Percentiles rank a stretch among this genome's conserved stretches.
phyloP scores from a whole-genome alignment of 768 basidiomycete genomes.

The Kwoniella bestiolae region DNA sequence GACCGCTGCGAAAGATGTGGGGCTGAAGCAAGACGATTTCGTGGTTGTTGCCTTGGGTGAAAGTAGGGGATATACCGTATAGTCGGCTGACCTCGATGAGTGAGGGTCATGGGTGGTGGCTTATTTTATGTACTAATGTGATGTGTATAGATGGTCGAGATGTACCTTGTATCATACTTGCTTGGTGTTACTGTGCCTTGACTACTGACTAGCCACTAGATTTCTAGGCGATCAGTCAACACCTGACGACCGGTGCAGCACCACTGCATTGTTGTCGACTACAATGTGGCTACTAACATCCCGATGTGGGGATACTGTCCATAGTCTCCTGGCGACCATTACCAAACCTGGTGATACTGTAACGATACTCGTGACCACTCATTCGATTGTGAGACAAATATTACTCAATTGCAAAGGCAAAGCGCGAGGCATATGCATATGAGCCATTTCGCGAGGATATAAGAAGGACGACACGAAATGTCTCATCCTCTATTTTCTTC shows the following conservation, averaged over 20 bases:
- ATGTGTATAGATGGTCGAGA: neutral
- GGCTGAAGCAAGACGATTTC: slow-evolving; percentile 66
- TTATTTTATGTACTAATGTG: neutral
- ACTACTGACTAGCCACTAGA: neutral
- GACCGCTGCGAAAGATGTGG: slow-evolving; percentile 63
- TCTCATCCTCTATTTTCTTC: neutral
- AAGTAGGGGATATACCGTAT: slow-evolving; percentile 57
- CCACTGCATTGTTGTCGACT: no score
- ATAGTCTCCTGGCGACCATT: no score
- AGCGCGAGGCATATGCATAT: no score
- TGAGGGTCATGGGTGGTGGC: neutral
- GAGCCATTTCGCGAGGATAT: no score
- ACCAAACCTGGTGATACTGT: no score
- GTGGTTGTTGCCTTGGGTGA: slow-evolving; percentile 67
- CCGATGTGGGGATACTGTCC: no score
- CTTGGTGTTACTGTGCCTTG: neutral
- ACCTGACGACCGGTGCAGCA: neutral
- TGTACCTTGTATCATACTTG: neutral
- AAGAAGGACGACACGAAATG: no score
- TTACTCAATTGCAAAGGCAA: no score
- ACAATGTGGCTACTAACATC: no score
- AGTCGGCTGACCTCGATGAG: neutral
- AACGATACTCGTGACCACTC: no score
- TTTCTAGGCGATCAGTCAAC: neutral
- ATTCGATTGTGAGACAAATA: no score